Conservation (phyloP, 148 eudicot species). For the Silene latifolia region DNA sequence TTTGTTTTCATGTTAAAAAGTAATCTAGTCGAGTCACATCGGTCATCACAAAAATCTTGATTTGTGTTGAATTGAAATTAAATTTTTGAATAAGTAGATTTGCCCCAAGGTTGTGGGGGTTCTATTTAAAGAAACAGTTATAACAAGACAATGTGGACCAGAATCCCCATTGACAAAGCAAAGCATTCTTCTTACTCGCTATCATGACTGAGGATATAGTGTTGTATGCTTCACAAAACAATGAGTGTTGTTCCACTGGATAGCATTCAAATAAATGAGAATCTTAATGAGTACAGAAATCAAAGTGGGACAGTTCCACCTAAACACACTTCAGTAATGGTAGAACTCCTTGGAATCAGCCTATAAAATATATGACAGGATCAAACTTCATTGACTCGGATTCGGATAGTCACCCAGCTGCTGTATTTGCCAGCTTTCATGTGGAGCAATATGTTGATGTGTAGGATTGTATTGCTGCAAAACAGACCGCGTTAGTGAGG, state of each 20-base stretch:
- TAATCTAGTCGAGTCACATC: too few relatives aligned
- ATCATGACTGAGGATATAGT: constrained; percentile 14
- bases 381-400: constrained; percentile 40
- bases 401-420: constrained; percentile 53
- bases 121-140: neutral
- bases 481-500: neutral
- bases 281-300: constrained; percentile 21
- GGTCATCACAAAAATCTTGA: too few relatives aligned
- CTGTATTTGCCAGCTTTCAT: constrained; percentile 83
- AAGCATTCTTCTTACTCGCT: neutral
- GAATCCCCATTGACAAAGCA: constrained; percentile 12
- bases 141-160: constrained; percentile 4
- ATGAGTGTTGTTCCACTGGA: constrained; percentile 15
- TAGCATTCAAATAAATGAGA: constrained; percentile 14
- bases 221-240: neutral
- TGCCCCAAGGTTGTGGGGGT: neutral
- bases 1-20: too few relatives aligned
- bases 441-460: constrained; percentile 70
- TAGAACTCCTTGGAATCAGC: constrained; percentile 25
- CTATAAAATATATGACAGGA: constrained; percentile 18
- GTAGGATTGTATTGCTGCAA: constrained; percentile 66
- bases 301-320: constrained; percentile 13
- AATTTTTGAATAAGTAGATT: neutral
- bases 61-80: too few relatives aligned
- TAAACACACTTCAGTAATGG: constrained; percentile 16